These are phyloP conservation scores for Peterozyma toletana DNA, from an alignment of 805 yeast genomes.

Conservation along the genomic window DNA sequence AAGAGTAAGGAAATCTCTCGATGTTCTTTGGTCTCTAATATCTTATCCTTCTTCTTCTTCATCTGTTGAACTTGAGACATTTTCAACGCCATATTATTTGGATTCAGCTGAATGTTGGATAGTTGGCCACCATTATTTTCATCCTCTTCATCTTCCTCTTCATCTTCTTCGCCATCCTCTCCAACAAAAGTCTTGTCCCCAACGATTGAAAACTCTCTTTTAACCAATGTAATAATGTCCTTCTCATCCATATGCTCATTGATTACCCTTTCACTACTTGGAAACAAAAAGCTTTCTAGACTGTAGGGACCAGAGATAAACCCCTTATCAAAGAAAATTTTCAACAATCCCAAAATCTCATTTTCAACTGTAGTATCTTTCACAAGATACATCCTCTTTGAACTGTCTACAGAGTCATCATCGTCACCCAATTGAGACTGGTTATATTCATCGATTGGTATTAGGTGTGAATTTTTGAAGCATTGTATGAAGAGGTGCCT, in stretches of 20 bases:
- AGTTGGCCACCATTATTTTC: neutral
- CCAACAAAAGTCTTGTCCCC: neutral
- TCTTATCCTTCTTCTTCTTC: neutral
- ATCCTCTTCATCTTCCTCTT: neutral
- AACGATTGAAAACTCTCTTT: slow-evolving; percentile 10
- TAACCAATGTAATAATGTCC: slow-evolving; percentile 24
- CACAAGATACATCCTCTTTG: slow-evolving; percentile 4
- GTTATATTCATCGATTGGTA: slow-evolving; percentile 7
- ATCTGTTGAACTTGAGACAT: neutral
- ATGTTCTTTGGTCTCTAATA: slow-evolving; percentile 1
- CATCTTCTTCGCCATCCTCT: neutral
- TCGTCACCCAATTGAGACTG: slow-evolving; percentile 2
- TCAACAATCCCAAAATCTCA: slow-evolving; percentile 15
- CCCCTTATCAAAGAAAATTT: slow-evolving; percentile 12
- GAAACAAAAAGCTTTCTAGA: slow-evolving; percentile 26
- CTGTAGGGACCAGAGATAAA: slow-evolving; percentile 11
- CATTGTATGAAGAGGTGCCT: slow-evolving; percentile 10
- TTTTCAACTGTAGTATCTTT: slow-evolving; percentile 15
- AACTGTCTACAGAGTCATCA: slow-evolving; percentile 3
- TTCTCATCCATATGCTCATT: slow-evolving; percentile 24
- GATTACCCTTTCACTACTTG: slow-evolving; percentile 25
- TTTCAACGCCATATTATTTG: neutral
- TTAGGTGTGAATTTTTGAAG: slow-evolving; percentile 15
- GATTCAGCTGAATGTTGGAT: neutral
- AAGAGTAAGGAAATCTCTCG: neutral